Evolutionary conservation across 495 filamentous ascomycete genomes (phyloP).

Genomic region (Penicillium daleae): DNA sequence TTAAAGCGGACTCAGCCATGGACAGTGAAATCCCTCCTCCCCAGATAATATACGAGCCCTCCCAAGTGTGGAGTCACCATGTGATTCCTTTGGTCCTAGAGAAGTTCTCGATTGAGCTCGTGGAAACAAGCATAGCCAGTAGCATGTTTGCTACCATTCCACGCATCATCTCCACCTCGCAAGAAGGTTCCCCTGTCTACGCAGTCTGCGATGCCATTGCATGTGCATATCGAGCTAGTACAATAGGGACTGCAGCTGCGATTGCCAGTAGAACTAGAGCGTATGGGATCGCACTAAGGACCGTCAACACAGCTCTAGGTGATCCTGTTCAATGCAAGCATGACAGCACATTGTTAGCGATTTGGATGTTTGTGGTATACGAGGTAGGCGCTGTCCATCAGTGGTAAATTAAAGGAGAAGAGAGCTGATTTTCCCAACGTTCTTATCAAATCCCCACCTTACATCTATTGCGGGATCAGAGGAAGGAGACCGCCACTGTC

Average conservation of each 20-base stretch:
- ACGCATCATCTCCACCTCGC: constrained; percentile 16
- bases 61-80: constrained; percentile 15
- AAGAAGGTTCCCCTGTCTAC: constrained; percentile 15
- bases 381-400: constrained; percentile 12
- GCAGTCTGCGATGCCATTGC: constrained; percentile 21
- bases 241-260: constrained; percentile 8
- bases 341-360: constrained; percentile 21
- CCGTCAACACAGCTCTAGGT: constrained; percentile 18
- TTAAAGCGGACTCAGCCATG: constrained; percentile 8
- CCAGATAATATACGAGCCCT: constrained; percentile 16
- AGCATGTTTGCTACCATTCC: constrained; percentile 21
- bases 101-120: constrained; percentile 14
- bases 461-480: constrained; percentile 9
- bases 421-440: constrained; percentile 9
- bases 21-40: background rate
- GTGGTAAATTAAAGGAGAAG: constrained; percentile 2
- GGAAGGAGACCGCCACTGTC: constrained; percentile 14
- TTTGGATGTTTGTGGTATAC: constrained; percentile 21
- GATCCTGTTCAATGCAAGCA: constrained; percentile 17
- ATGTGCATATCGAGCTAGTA: constrained; percentile 21
- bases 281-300: constrained; percentile 13
- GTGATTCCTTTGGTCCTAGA: constrained; percentile 22
- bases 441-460: constrained; percentile 16
- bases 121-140: constrained; percentile 14
- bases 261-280: constrained; percentile 9